A percentile compares a stretch with the other conserved stretches of the same genome.
phyloP scores from a whole-genome alignment of 495 filamentous ascomycete species.

The Parathielavia hyrcaniae region DNA sequence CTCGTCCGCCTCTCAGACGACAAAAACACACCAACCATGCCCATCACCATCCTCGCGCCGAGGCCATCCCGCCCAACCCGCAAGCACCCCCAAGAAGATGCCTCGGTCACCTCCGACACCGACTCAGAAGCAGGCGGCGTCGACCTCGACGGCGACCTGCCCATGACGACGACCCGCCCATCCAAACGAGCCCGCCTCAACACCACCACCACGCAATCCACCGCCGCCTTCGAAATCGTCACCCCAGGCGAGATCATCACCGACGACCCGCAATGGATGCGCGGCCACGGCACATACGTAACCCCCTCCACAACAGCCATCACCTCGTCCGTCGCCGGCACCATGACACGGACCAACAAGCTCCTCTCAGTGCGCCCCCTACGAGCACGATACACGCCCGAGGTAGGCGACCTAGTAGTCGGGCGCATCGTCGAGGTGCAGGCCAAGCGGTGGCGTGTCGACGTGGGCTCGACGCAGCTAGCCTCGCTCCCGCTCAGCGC shows the following conservation, averaged over 20 bases:
- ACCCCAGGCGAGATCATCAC: conserved; percentile 89
- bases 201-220: neutral
- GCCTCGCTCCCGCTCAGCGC: conserved; percentile 75
- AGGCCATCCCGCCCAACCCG: conserved; percentile 32
- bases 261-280: conserved; percentile 93
- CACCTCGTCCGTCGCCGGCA: conserved; percentile 79
- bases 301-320: conserved; percentile 58
- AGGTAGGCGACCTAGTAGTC: conserved; percentile 92
- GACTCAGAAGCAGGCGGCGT: conserved; percentile 23
- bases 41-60: conserved; percentile 73
- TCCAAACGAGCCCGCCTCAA: conserved; percentile 23
- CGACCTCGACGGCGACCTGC: conserved; percentile 53
- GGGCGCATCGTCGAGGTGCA: conserved; percentile 92
- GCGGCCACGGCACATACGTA: conserved; percentile 79
- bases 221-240: conserved; percentile 49
- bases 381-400: conserved; percentile 87
- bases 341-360: conserved; percentile 87
- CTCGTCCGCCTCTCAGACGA: neutral
- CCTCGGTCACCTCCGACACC: conserved; percentile 38
- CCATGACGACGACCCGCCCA: conserved; percentile 40
- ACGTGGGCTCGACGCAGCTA: conserved; percentile 76
- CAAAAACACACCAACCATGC: conserved; percentile 49
- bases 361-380: conserved; percentile 83
- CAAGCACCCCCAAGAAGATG: conserved; percentile 24
- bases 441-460: conserved; percentile 84